These are phyloP conservation scores for Umbelopsis ramanniana DNA, from an alignment of 192 early-diverging fungal species.

Conservation along the genomic window DNA sequence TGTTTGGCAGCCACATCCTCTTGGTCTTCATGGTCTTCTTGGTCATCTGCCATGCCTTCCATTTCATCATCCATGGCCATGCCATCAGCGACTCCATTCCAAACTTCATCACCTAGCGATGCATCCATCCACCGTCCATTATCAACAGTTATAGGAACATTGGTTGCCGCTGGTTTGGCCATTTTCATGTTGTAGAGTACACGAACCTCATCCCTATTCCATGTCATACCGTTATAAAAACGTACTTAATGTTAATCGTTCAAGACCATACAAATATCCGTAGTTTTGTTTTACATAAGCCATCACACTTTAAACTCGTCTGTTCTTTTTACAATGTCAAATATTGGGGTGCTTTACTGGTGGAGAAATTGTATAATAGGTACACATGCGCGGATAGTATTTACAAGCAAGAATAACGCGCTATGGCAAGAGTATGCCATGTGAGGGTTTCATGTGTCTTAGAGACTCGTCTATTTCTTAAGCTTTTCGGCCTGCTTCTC, in stretches of 20 bases:
- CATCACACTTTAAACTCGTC: neutral
- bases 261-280: too few species aligned
- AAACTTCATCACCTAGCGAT: neutral
- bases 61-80: neutral
- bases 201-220: neutral
- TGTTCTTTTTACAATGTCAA: neutral
- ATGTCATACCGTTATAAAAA: neutral
- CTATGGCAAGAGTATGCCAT: neutral
- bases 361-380: neutral
- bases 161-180: neutral
- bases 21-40: neutral
- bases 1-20: neutral
- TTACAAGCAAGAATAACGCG: constrained; percentile 10
- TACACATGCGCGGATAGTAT: constrained; percentile 1
- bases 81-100: neutral
- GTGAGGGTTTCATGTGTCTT: neutral
- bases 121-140: neutral
- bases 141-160: neutral
- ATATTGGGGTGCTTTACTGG: neutral
- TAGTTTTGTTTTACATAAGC: neutral
- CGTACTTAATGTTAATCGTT: neutral
- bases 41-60: neutral
- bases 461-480: constrained; percentile 6
- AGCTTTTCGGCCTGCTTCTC: constrained; percentile 12
- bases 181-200: neutral